Conservation (phyloP, 129 eudicot genomes). For the Flaveria linearis region DNA sequence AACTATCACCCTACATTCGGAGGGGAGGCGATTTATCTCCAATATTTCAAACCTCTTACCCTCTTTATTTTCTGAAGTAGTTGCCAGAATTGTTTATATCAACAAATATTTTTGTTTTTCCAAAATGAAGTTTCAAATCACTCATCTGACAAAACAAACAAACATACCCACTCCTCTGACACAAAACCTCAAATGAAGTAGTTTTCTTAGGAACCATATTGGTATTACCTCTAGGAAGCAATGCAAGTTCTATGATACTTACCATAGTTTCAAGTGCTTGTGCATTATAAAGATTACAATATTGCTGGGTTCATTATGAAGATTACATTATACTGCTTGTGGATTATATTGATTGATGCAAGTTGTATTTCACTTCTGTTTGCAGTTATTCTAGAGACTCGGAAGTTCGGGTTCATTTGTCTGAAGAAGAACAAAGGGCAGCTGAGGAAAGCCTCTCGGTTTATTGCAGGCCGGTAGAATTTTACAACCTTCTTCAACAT, state of each 20-base stretch:
- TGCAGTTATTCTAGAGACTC: constrained; percentile 74
- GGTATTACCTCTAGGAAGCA: constrained; percentile 9
- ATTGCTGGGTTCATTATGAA: constrained; percentile 14
- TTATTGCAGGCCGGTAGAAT: constrained; percentile 90
- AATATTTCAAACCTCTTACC: background rate
- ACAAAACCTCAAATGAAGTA: background rate
- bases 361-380: constrained; percentile 49
- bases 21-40: background rate
- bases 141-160: constrained; percentile 14
- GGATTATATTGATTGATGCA: constrained; percentile 30
- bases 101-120: background rate
- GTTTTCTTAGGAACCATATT: background rate
- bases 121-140: constrained; percentile 2
- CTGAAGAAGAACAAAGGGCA: constrained; percentile 76
- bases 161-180: constrained; percentile 7
- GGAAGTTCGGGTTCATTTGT: constrained; percentile 64
- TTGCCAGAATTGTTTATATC: background rate
- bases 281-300: background rate
- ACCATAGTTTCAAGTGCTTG: background rate
- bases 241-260: constrained; percentile 7
- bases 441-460: constrained; percentile 85
- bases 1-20: background rate
- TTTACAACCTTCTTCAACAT: constrained; percentile 84
- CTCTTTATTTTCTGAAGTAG: constrained; percentile 11
- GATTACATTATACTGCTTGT: background rate